Conservation (phyloP, 495 filamentous ascomycete species). For the Neurospora sp. region DNA sequence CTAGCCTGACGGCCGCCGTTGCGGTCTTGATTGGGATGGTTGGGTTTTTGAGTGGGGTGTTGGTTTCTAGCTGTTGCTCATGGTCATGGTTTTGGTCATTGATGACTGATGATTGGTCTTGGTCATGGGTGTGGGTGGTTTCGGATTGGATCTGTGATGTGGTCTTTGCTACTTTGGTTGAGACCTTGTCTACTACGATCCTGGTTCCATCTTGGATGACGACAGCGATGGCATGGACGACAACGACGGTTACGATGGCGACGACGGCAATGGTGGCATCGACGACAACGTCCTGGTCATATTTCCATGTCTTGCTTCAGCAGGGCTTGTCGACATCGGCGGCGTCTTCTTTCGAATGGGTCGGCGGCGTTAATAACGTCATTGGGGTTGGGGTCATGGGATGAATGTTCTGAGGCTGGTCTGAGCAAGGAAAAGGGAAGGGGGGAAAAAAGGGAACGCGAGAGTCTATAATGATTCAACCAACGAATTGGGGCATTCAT, state of each 20-base stretch:
- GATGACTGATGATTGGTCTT: background rate
- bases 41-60: constrained; percentile 10
- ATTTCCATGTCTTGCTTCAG: background rate
- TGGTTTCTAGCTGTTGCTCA: background rate
- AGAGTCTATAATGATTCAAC: background rate
- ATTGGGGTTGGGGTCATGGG: background rate
- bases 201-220: background rate
- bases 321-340: background rate
- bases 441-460: background rate
- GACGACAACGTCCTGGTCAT: background rate
- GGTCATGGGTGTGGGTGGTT: background rate
- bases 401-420: background rate
- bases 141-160: background rate
- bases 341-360: background rate
- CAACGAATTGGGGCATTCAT: background rate
- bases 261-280: background rate
- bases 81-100: background rate
- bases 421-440: background rate
- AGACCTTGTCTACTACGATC: too few relatives aligned
- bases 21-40: background rate
- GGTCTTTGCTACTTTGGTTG: too few relatives aligned
- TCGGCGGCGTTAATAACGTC: background rate
- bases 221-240: background rate
- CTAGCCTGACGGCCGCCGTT: constrained; percentile 9
- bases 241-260: background rate